These are phyloP conservation scores for Thermoascus crustaceus DNA, from an alignment of 2,329 filamentous ascomycete species.

Conservation along the genomic window DNA sequence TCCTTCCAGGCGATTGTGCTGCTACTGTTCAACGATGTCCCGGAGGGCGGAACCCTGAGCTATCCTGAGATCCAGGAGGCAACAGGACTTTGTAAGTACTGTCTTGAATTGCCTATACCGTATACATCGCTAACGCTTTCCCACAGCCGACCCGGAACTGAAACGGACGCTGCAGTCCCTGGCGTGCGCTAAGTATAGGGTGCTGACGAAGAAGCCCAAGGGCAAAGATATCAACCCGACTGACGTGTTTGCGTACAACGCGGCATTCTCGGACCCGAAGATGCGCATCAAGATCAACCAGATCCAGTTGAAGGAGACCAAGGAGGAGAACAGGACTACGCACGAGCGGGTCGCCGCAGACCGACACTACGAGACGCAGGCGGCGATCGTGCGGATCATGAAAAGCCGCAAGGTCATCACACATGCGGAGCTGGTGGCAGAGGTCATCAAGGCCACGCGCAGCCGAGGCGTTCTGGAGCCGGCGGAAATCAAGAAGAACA, in stretches of 20 bases:
- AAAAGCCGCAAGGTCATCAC: conserved; percentile 84
- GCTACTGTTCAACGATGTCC: conserved; percentile 74
- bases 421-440: conserved; percentile 78
- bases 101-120: conserved; percentile 1
- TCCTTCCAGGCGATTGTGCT: conserved; percentile 89
- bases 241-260: conserved; percentile 81
- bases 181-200: conserved; percentile 79
- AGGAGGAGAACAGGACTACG: conserved; percentile 87
- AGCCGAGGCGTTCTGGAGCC: conserved; percentile 78
- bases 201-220: conserved; percentile 77
- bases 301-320: conserved; percentile 93
- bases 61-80: conserved; percentile 68
- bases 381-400: conserved; percentile 94
- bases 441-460: conserved; percentile 87
- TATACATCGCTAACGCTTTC: conserved; percentile 19
- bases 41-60: conserved; percentile 54
- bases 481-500: conserved; percentile 88
- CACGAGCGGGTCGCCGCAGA: conserved; percentile 85
- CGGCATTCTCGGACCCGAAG: conserved; percentile 67
- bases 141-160: conserved; percentile 61
- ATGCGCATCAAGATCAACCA: conserved; percentile 97
- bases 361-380: conserved; percentile 91
- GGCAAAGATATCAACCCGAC: conserved; percentile 67
- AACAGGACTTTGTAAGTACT: conserved; percentile 59
- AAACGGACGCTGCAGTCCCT: conserved; percentile 89